Base-by-base conservation (phyloP, 2,329 filamentous ascomycete species). In the Trichoderma polysporum region DNA sequence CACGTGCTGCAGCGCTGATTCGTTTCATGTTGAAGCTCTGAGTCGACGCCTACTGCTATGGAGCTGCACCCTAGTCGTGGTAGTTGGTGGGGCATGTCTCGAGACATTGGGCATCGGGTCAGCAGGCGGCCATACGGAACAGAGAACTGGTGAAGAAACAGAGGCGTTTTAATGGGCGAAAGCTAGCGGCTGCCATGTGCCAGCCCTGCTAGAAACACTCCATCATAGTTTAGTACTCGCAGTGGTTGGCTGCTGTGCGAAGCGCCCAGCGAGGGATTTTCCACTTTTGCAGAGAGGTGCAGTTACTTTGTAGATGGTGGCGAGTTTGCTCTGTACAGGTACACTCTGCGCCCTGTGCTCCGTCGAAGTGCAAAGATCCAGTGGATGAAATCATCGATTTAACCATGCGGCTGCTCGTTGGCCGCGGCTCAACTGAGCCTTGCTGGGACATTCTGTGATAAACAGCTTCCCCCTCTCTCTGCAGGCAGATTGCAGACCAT, bases 41-140 rank as follows among this genome's bases (percentile, higher is more conserved):
- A 59, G 41, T 45, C 45, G 39, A 45, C 33, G n/a, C n/a, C n/a
- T n/a, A 57, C 19, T 27, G 45, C 45, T 19, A 52, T 25, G 53
- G 27, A 45, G 37, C 10, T 58, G 25, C 22, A 6, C 37, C 9
- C 33, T 31, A 45, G 9, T 19, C 19, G 52, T 9, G 35, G 17
- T 35, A 25, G 15, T 2, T 54, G 35, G 47, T 49, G 59, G 47
- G 47, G 47, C 59, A 37, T 29, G 45, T 35, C 47, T 53, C 39
- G 37, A 45, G 61, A 41, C 37, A n/a, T 64, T 64, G 37, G 61
- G 50, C 61, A 47, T 45, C 60, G 60, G 60, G 60, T 63, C 60
- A 63, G 49, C 60, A 60, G 57, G 29, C 57, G 29, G 57, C 39
- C 41, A 47, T n/a, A 17, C 39, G 56, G 39, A n/a, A 17, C 10